phyloP scores from a whole-genome alignment of 2,329 filamentous ascomycete species.

The Botryotinia globosa region DNA sequence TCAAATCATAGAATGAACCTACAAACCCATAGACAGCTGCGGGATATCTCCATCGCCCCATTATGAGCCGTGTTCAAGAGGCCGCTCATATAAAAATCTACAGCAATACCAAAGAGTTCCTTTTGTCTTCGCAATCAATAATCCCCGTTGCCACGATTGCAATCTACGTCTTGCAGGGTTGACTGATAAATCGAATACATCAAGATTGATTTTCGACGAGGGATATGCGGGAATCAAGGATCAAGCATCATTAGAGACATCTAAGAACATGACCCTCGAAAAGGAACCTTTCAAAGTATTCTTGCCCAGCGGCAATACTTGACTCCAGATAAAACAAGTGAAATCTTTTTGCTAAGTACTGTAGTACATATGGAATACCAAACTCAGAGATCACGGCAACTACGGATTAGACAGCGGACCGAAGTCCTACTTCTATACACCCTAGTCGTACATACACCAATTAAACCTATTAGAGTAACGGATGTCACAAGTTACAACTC shows the following conservation, averaged over 20 bases:
- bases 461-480: conserved; percentile 7
- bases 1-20: neutral
- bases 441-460: conserved; percentile 19
- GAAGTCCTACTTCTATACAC: conserved; percentile 7
- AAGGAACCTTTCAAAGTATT: neutral
- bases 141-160: conserved; percentile 18
- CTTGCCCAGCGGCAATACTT: neutral
- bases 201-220: conserved; percentile 17
- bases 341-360: neutral
- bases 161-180: neutral
- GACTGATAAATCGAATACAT: conserved; percentile 2
- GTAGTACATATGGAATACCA: neutral
- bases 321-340: neutral
- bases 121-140: conserved; percentile 5
- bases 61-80: conserved; percentile 6
- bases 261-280: neutral
- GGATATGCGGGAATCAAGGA: conserved; percentile 18
- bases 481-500: conserved; percentile 16
- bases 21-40: conserved; percentile 9
- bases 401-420: conserved; percentile 14
- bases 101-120: neutral
- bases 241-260: conserved; percentile 16
- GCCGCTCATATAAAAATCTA: neutral
- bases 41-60: neutral
- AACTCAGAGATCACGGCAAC: conserved; percentile 4